Evolutionary conservation across 805 yeast species (phyloP).

Genomic region (Candida anglica): DNA sequence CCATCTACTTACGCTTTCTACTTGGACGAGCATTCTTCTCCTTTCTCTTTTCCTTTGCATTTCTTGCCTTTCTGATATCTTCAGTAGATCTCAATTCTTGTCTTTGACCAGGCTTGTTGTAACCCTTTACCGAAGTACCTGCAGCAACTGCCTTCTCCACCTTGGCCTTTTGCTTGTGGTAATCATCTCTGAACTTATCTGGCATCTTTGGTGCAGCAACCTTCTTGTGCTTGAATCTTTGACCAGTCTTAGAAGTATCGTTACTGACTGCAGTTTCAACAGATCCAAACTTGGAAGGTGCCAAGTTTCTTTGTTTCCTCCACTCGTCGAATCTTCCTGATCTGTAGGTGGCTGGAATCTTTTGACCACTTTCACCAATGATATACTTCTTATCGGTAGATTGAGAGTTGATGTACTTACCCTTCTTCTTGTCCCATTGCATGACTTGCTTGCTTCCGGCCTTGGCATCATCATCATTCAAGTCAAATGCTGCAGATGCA

Average conservation of each 20-base stretch:
- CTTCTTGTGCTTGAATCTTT: conserved; percentile 68
- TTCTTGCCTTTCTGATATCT: conserved; percentile 76
- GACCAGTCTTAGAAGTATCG: conserved; percentile 18
- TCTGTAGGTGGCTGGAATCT: conserved; percentile 84
- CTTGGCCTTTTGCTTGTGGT: conserved; percentile 73
- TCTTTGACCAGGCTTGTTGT: conserved; percentile 41
- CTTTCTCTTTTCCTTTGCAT: conserved; percentile 60
- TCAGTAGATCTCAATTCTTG: conserved; percentile 66
- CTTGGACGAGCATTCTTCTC: conserved; percentile 84
- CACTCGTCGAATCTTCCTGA: conserved; percentile 92
- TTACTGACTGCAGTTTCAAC: conserved; percentile 35
- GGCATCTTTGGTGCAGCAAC: conserved; percentile 82
- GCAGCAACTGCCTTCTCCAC: conserved; percentile 74
- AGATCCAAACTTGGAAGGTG: conserved; percentile 53
- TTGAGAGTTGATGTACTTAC: conserved; percentile 77
- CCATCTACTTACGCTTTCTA: conserved; percentile 20
- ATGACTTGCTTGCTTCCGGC: conserved; percentile 68
- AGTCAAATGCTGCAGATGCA: conserved; percentile 78
- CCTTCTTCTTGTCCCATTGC: conserved; percentile 92
- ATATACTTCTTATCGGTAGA: conserved; percentile 83
- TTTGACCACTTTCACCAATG: conserved; percentile 91
- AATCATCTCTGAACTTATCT: conserved; percentile 88
- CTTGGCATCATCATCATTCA: conserved; percentile 71
- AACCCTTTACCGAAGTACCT: conserved; percentile 72
- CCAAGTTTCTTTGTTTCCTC: conserved; percentile 67